Conservation (phyloP, 352 stramenopile species). For the Pilasporangium apinafurcum region DNA sequence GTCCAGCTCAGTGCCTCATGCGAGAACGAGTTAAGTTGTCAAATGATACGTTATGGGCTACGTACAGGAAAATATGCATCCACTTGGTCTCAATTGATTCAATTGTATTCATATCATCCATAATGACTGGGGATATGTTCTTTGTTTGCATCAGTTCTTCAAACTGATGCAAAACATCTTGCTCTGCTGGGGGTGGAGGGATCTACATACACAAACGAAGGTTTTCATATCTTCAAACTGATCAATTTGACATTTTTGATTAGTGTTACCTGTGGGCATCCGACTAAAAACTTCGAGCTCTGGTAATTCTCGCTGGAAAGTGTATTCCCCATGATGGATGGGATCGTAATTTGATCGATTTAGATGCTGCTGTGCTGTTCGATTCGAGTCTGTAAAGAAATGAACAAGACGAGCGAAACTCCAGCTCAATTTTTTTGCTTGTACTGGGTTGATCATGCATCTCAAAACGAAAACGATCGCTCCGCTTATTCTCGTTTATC, state of each 20-base stretch:
- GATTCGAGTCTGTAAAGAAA: too few relatives aligned
- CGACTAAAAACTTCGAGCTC: slow-evolving; percentile 43
- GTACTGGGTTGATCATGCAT: too few relatives aligned
- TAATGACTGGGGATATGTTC: slow-evolving; percentile 13
- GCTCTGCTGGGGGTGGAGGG: slow-evolving; percentile 23
- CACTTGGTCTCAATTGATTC: slow-evolving; percentile 60
- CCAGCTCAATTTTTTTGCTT: too few relatives aligned
- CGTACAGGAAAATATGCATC: slow-evolving; percentile 65
- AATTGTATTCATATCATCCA: slow-evolving; percentile 30
- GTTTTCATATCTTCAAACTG: neutral
- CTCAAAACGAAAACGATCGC: too few relatives aligned
- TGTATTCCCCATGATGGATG: slow-evolving; percentile 46
- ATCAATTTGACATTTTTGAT: too few relatives aligned
- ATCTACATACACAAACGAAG: slow-evolving; percentile 21
- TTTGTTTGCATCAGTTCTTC: slow-evolving; percentile 31
- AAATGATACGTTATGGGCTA: neutral
- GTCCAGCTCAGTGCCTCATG: neutral
- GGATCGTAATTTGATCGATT: too few relatives aligned
- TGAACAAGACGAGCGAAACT: too few relatives aligned
- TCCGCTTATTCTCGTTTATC: too few relatives aligned
- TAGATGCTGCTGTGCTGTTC: too few relatives aligned
- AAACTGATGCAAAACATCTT: slow-evolving; percentile 37
- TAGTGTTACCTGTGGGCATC: slow-evolving; percentile 38
- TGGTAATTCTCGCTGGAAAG: slow-evolving; percentile 21
- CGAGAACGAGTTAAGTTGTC: neutral